These are phyloP conservation scores for Carex scoparia DNA, from an alignment of 176 grass and related monocot species.

Conservation along the genomic window DNA sequence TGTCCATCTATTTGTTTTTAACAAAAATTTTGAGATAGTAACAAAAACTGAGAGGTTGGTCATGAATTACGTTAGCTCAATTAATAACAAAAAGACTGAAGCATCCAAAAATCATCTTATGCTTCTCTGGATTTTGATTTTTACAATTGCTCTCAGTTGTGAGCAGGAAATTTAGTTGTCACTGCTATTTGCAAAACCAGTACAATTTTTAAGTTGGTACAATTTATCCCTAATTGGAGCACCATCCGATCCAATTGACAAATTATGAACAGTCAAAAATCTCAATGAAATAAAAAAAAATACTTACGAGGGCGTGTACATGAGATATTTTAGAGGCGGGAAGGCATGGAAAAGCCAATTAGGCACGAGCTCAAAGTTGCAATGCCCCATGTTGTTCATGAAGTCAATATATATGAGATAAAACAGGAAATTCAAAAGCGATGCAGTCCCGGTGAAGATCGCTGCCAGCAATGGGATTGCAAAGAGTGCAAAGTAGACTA, in stretches of 20 bases:
- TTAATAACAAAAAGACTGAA: too few relatives aligned
- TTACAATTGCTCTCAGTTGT: background rate
- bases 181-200: background rate
- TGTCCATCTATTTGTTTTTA: background rate
- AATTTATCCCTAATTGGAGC: background rate
- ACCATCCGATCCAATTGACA: background rate
- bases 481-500: slow-evolving; percentile 61
- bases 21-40: background rate
- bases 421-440: slow-evolving; percentile 27
- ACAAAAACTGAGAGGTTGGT: too few relatives aligned
- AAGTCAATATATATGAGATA: slow-evolving; percentile 74
- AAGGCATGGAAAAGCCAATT: slow-evolving; percentile 58
- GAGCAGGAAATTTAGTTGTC: background rate
- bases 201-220: background rate
- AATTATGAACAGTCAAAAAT: background rate
- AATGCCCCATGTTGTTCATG: slow-evolving; percentile 97
- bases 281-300: background rate
- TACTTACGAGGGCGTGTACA: slow-evolving; percentile 98
- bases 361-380: slow-evolving; percentile 86
- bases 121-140: background rate
- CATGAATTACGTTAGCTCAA: too few relatives aligned
- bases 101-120: background rate
- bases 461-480: slow-evolving; percentile 42
- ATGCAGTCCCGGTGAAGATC: slow-evolving; percentile 33
- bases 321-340: slow-evolving; percentile 87